Percentiles rank a stretch among this genome's conserved stretches.
Evolutionary conservation across 2,329 filamentous ascomycete species (phyloP).

Genomic region (Canariomyces notabilis): DNA sequence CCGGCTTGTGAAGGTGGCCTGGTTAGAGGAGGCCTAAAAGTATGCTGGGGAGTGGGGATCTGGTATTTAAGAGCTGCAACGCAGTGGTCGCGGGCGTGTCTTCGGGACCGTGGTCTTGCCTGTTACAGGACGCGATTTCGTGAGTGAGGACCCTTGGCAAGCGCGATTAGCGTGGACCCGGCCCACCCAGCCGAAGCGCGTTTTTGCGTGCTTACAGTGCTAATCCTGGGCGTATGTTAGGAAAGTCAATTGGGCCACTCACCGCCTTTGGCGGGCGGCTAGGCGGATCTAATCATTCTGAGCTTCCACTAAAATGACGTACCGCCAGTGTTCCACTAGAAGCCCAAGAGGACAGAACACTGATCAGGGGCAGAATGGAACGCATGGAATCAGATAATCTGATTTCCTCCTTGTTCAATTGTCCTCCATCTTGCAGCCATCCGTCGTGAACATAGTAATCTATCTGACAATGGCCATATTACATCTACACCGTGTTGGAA

Average conservation of each 20-base stretch:
- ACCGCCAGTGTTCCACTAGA: too few species aligned
- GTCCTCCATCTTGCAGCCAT: too few species aligned
- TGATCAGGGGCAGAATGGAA: too few species aligned
- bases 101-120: conserved; percentile 20
- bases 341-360: too few species aligned
- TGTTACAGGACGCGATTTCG: conserved; percentile 25
- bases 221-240: conserved; percentile 11
- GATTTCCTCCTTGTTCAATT: too few species aligned
- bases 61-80: conserved; percentile 29
- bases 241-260: conserved; percentile 3
- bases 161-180: conserved; percentile 21
- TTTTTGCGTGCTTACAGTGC: conserved; percentile 11
- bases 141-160: conserved; percentile 13
- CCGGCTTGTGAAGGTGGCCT: conserved; percentile 20
- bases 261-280: conserved; percentile 12
- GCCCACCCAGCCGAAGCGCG: conserved; percentile 14
- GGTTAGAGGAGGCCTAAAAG: conserved; percentile 23
- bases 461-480: too few species aligned
- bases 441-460: too few species aligned
- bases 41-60: conserved; percentile 23
- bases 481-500: too few species aligned
- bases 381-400: not conserved
- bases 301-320: conserved; percentile 12
- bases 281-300: conserved; percentile 7
- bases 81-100: conserved; percentile 23